Conservation (phyloP, 2,329 filamentous ascomycete genomes). For the Stemphylium vesicarium region DNA sequence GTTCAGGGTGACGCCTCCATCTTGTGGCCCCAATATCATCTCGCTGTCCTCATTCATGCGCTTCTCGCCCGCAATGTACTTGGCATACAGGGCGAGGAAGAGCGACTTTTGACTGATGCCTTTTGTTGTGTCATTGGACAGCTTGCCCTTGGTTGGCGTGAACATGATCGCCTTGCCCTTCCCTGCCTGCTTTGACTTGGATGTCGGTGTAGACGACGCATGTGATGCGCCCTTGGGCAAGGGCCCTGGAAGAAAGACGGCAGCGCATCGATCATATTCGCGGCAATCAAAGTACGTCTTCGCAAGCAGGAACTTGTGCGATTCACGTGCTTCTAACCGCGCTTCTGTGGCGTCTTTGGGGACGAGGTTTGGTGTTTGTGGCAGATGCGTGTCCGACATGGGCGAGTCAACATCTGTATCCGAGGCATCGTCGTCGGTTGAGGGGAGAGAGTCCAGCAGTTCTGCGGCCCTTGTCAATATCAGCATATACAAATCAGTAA, state of each 20-base stretch:
- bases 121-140: slow-evolving; percentile 48
- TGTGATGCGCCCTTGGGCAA: slow-evolving; percentile 71
- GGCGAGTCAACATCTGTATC: slow-evolving; percentile 66
- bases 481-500: slow-evolving; percentile 19
- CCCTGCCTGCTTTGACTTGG: slow-evolving; percentile 46
- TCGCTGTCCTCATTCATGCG: slow-evolving; percentile 95
- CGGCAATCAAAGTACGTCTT: slow-evolving; percentile 95
- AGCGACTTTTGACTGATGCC: slow-evolving; percentile 85
- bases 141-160: slow-evolving; percentile 45
- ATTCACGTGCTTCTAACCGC: slow-evolving; percentile 76
- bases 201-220: slow-evolving; percentile 48
- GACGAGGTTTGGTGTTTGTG: slow-evolving; percentile 54
- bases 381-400: slow-evolving; percentile 61
- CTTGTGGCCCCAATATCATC: slow-evolving; percentile 93
- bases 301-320: slow-evolving; percentile 84
- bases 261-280: slow-evolving; percentile 92
- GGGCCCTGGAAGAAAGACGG: slow-evolving; percentile 84
- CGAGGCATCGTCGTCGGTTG: slow-evolving; percentile 61
- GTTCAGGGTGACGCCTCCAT: slow-evolving; percentile 83
- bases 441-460: slow-evolving; percentile 80
- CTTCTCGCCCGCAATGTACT: slow-evolving; percentile 93
- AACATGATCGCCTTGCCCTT: slow-evolving; percentile 67
- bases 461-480: slow-evolving; percentile 79
- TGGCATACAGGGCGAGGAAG: slow-evolving; percentile 91
- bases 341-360: slow-evolving; percentile 73